Base-by-base conservation (phyloP, 129 eudicot genomes). In the Centrapalus pauciflorus region DNA sequence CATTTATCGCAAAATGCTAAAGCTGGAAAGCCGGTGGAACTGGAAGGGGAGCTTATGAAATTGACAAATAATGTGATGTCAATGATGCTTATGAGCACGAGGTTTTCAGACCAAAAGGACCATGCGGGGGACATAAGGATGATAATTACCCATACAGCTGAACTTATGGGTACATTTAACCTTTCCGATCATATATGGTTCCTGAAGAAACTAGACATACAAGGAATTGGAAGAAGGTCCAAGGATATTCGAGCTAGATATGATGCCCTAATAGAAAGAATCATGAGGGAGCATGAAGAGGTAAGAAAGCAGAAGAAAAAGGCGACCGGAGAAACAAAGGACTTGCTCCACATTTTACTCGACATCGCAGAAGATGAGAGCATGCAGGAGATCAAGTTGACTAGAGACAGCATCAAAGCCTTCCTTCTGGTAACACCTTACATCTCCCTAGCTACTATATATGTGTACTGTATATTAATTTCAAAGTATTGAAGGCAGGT, bases 311-410 rank as follows among this genome's bases (percentile, higher is more conserved):
- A 46, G 69, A 63, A 66, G 27, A n/a, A n/a, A n/a, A n/a, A n/a
- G n/a, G n/a, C n/a, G n/a, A n/a, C n/a, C 41, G 54, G 34, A 32
- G 11, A 40, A 10, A 59, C 12, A 38, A 83, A 67, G 24, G 84
- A 83, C 64, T 55, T 83, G 55, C 79, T 83, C 12, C 73, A 83
- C 50, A 75, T 83, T 11, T 78, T 83, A 40, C 82, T 83, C 20
- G 77, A 72, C 60, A 64, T 79, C 19, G 59, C 81, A 17, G 79
- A 76, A 66, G 81, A 76, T 66, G 63, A 67, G 2, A 65, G 69
- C 9, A 30, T 62, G n/a, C n/a, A n/a, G 23, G 76, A 80, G 55
- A n/a, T 71, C 24, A 76, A 46, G 6, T 46, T 80, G 26, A 64
- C 71, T 21, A 71, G 58, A 61, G 82, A 79, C n/a, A n/a, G 63